Conservation (phyloP, 2,329 filamentous ascomycete genomes). For the Trichoderma koningiopsis region DNA sequence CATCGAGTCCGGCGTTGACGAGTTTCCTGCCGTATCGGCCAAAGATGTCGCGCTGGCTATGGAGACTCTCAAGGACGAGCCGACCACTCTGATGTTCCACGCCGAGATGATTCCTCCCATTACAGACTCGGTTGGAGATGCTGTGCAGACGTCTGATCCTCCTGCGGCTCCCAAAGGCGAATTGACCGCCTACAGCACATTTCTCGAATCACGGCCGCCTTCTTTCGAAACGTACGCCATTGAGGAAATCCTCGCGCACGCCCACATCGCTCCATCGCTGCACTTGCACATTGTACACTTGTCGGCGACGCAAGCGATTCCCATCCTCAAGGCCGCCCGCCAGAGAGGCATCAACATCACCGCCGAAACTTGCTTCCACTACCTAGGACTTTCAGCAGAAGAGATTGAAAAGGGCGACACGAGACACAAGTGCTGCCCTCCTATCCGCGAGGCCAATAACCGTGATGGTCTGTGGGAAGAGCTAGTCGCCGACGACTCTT, state of each 20-base stretch:
- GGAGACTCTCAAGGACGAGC: conserved; percentile 72
- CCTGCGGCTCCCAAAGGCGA: conserved; percentile 72
- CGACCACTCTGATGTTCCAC: conserved; percentile 98
- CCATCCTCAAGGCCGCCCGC: conserved; percentile 74
- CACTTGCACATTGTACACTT: conserved; percentile 93
- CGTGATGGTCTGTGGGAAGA: conserved; percentile 88
- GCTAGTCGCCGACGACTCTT: conserved; percentile 68
- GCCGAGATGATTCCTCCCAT: conserved; percentile 97
- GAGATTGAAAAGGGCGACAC: conserved; percentile 83
- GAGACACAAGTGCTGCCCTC: conserved; percentile 92
- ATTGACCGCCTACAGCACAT: conserved; percentile 80
- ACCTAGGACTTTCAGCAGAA: conserved; percentile 82
- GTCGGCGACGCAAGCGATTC: conserved; percentile 85
- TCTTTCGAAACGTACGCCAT: conserved; percentile 91
- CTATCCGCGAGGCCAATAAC: conserved; percentile 79
- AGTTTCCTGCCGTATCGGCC: conserved; percentile 89
- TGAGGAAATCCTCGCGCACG: conserved; percentile 79
- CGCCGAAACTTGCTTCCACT: conserved; percentile 95
- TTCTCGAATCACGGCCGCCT: conserved; percentile 86
- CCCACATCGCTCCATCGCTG: conserved; percentile 76
- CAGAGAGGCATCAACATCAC: conserved; percentile 78
- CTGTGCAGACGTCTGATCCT: conserved; percentile 68
- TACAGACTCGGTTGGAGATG: conserved; percentile 75
- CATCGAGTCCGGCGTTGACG: conserved; percentile 94
- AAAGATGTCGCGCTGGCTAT: conserved; percentile 79